A percentile compares a stretch with the other conserved stretches of the same genome.
Evolutionary conservation across 2,329 filamentous ascomycete species (phyloP).

Genomic region (Fusarium mangiferae): DNA sequence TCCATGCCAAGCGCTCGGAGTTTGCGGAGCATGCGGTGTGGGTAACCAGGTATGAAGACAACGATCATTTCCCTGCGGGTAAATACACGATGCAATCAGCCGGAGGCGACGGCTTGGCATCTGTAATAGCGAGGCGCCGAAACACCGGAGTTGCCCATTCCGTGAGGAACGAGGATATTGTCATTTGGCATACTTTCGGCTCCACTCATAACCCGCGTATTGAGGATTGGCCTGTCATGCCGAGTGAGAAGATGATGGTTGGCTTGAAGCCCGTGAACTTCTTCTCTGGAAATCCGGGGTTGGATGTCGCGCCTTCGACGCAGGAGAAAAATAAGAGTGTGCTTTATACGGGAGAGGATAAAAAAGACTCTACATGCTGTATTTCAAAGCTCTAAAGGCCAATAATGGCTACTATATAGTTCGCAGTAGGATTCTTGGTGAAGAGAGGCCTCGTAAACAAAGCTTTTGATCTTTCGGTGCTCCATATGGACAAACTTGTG

Average conservation of each 20-base stretch:
- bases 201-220: slow-evolving; percentile 73
- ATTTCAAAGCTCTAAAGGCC: background rate
- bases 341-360: slow-evolving; percentile 5
- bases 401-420: background rate
- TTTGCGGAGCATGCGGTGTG: slow-evolving; percentile 58
- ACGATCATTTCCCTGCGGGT: slow-evolving; percentile 56
- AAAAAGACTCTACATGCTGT: background rate
- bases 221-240: slow-evolving; percentile 78
- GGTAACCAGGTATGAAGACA: slow-evolving; percentile 57
- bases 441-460: background rate
- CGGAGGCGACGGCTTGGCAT: slow-evolving; percentile 51
- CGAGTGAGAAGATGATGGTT: slow-evolving; percentile 65
- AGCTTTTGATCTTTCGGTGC: background rate
- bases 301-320: slow-evolving; percentile 59
- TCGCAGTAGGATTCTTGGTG: background rate
- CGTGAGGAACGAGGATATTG: slow-evolving; percentile 61
- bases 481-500: too few relatives aligned
- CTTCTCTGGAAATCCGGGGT: slow-evolving; percentile 60
- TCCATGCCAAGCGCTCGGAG: slow-evolving; percentile 54
- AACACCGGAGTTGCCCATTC: slow-evolving; percentile 48
- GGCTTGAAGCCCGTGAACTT: slow-evolving; percentile 65
- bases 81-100: slow-evolving; percentile 60
- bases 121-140: slow-evolving; percentile 41
- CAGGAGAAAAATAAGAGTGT: slow-evolving; percentile 51
- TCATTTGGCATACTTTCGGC: slow-evolving; percentile 68